Base-by-base conservation (phyloP, 495 filamentous ascomycete species). In the Penicillium antarcticum region DNA sequence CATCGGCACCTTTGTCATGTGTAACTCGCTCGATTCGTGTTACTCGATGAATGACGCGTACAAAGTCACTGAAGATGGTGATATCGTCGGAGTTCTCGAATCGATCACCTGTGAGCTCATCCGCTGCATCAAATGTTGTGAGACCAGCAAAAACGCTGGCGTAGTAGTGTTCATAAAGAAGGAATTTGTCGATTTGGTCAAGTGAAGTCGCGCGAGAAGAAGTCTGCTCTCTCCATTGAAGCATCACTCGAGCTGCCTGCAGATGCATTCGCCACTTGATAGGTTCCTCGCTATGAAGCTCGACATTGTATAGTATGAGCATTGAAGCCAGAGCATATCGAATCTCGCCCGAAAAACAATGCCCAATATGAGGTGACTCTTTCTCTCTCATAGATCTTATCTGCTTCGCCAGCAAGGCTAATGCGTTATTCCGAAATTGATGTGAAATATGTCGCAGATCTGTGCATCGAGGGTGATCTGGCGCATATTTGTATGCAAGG, bases 131-230 rank as follows among this genome's bases (percentile, higher is more conserved):
- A 18, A 65, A 62, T 31, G 48, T 57, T 3, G 51, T 65, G 6
- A 65, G 48, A 1, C 53, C 53, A 17, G 53, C 58, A 43, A 62
- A 59, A 2, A 62, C 56, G 35, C 48, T 55, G 1, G 51, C 37
- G n/a, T 53, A 62, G 23, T 65, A 65, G 8, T 59, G 56, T 39
- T 65, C 59, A 38, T 65, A 62, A 24, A 55, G 42, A 19, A 65
- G 49, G 40, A 65, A 65, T 10, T 36, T 43, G 24, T 61, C 58
- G 1, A 52, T 50, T 21, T 34, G 19, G 14, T 49, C 34, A 12
- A 48, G 19, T 9, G 53, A 34, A 9, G 36, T 17, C 9, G 40
- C n/a, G 11, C 24, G 21, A 21, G 38, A 29, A 24, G 44, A 38
- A 10, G 48, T 40, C 14, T 57, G 56, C 26, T 42, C 26, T 18